Conservation (phyloP, 2,329 filamentous ascomycete species). For the Xylariaceae sp. region DNA sequence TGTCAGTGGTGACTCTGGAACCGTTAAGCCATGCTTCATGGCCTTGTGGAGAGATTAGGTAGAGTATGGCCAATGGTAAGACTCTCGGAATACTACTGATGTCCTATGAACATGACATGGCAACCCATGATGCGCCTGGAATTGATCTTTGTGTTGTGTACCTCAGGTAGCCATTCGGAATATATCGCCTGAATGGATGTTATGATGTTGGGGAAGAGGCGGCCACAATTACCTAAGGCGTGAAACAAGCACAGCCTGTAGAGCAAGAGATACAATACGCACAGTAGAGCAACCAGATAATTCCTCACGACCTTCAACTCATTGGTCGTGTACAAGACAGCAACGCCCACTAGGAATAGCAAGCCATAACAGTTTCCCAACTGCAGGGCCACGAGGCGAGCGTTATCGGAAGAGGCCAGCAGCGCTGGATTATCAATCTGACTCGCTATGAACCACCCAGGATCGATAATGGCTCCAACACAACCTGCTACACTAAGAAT, state of each 20-base stretch:
- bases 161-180: no score
- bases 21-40: no score
- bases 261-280: slow-evolving; percentile 21
- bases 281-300: slow-evolving; percentile 62
- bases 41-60: no score
- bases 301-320: slow-evolving; percentile 63
- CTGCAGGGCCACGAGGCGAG: slow-evolving; percentile 59
- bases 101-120: no score
- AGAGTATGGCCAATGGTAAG: no score
- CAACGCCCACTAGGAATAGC: slow-evolving; percentile 60
- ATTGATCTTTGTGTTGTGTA: no score
- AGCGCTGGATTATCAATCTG: slow-evolving; percentile 47
- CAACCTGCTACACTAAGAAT: slow-evolving; percentile 55
- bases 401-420: slow-evolving; percentile 39
- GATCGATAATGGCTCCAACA: slow-evolving; percentile 50
- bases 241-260: background rate
- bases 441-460: slow-evolving; percentile 60
- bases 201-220: no score
- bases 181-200: background rate
- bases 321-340: slow-evolving; percentile 58
- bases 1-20: background rate
- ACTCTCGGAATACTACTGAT: no score
- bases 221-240: slow-evolving; percentile 18
- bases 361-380: slow-evolving; percentile 68
- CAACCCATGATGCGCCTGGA: no score